A percentile compares a stretch with the other conserved stretches of the same genome.
These are phyloP conservation scores for Boletus tylopilopsis DNA, from an alignment of 768 basidiomycete species.

Conservation along the genomic window DNA sequence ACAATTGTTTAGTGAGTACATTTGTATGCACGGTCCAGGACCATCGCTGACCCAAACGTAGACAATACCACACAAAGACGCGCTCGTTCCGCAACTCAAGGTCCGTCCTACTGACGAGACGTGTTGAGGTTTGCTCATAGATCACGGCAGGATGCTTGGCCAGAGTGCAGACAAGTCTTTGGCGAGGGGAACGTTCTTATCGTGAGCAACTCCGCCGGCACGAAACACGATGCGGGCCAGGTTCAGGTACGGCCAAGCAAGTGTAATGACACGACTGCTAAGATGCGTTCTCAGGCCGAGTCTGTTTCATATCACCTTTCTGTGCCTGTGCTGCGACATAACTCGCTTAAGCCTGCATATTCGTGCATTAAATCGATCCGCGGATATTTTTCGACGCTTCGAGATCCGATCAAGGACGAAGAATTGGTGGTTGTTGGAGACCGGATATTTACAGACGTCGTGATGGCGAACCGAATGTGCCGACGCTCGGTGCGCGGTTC, in stretches of 20 bases:
- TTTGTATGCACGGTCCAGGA: neutral
- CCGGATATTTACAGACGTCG: constrained; percentile 86
- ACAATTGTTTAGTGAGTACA: constrained; percentile 83
- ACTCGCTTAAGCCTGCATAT: constrained; percentile 73
- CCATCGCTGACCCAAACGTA: constrained; percentile 26
- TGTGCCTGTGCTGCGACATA: constrained; percentile 81
- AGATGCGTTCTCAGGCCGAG: constrained; percentile 61
- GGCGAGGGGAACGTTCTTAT: constrained; percentile 78
- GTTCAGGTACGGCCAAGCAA: constrained; percentile 59
- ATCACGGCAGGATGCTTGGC: constrained; percentile 65
- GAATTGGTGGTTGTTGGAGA: constrained; percentile 87
- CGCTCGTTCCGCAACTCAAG: constrained; percentile 69
- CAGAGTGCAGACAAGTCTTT: constrained; percentile 65
- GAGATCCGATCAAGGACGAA: constrained; percentile 51
- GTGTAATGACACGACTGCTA: neutral
- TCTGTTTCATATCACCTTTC: constrained; percentile 73
- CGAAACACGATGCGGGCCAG: constrained; percentile 67
- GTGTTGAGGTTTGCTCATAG: neutral
- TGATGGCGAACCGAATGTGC: constrained; percentile 76
- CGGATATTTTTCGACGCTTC: constrained; percentile 66
- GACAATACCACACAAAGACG: constrained; percentile 80
- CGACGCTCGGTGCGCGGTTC: neutral
- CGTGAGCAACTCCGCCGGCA: constrained; percentile 94
- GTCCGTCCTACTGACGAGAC: constrained; percentile 36
- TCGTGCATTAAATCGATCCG: constrained; percentile 70